Evolutionary conservation across 495 filamentous ascomycete species (phyloP).

Genomic region (Gamarada debralockiae): DNA sequence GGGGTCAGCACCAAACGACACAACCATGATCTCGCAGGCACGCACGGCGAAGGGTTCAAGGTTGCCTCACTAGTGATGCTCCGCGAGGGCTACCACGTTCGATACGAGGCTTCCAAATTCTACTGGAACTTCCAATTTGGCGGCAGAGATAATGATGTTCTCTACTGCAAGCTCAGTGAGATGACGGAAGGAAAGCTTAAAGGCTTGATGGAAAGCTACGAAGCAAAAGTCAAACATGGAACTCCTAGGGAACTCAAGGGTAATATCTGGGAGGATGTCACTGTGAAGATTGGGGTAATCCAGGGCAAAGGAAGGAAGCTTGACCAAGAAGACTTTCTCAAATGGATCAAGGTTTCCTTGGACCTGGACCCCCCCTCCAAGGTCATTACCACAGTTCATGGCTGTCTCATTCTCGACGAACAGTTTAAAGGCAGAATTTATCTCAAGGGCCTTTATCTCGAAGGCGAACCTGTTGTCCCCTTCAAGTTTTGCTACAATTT

Average conservation of each 20-base stretch:
- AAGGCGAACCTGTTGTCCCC: not conserved
- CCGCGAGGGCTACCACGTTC: constrained; percentile 19
- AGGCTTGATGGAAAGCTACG: not conserved
- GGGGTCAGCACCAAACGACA: constrained; percentile 12
- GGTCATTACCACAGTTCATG: constrained; percentile 20
- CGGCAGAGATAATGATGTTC: not conserved
- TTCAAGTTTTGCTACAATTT: constrained; percentile 27
- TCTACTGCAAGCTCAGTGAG: constrained; percentile 7
- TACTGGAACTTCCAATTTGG: constrained; percentile 22
- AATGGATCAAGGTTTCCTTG: constrained; percentile 22
- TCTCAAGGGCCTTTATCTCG: constrained; percentile 22
- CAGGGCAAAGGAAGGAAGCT: constrained; percentile 3
- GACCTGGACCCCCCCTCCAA: constrained; percentile 16
- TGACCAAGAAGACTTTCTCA: constrained; percentile 14
- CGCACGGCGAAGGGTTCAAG: constrained; percentile 30
- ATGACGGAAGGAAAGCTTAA: not conserved
- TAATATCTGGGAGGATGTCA: constrained; percentile 25
- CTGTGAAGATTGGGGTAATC: constrained; percentile 20
- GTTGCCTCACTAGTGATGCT: constrained; percentile 25
- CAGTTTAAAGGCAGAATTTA: constrained; percentile 18
- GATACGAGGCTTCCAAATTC: constrained; percentile 15
- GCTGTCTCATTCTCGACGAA: constrained; percentile 21
- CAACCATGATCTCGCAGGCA: constrained; percentile 16
- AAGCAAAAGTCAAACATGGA: not conserved
- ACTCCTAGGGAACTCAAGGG: not conserved